phyloP scores from a whole-genome alignment of 2,329 filamentous ascomycete species.

The Exophiala oligosperma region DNA sequence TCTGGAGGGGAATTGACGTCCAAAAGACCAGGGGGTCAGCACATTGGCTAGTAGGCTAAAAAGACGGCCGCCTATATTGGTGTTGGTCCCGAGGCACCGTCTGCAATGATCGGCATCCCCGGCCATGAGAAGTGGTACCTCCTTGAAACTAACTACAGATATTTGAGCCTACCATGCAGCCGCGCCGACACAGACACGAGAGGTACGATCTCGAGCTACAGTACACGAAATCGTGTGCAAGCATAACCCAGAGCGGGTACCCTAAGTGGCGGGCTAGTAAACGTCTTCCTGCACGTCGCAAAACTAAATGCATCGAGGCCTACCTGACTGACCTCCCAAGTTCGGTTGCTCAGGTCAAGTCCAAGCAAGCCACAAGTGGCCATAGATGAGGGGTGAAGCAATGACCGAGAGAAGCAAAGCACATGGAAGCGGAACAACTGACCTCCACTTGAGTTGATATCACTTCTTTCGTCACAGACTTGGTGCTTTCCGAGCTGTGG shows the following conservation, averaged over 20 bases:
- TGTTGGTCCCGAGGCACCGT: not conserved
- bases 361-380: conserved; percentile 9
- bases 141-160: not conserved
- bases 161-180: not conserved
- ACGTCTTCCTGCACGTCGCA: not conserved
- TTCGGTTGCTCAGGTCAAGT: conserved; percentile 2
- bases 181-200: not conserved
- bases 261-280: not conserved
- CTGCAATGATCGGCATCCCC: not conserved
- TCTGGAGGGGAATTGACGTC: not conserved
- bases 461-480: too few relatives aligned
- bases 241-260: not conserved
- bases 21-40: not conserved
- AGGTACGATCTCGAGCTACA: not conserved
- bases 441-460: too few relatives aligned
- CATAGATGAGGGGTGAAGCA: not conserved
- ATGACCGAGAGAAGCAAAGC: too few relatives aligned
- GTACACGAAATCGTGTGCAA: not conserved
- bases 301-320: not conserved
- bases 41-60: not conserved
- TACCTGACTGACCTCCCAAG: not conserved
- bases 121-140: not conserved
- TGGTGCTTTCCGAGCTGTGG: too few relatives aligned
- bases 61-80: not conserved
- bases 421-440: too few relatives aligned